Conservation (phyloP, 1,284 basidiomycete genomes). For the Tetrapyrgos nigripes region DNA sequence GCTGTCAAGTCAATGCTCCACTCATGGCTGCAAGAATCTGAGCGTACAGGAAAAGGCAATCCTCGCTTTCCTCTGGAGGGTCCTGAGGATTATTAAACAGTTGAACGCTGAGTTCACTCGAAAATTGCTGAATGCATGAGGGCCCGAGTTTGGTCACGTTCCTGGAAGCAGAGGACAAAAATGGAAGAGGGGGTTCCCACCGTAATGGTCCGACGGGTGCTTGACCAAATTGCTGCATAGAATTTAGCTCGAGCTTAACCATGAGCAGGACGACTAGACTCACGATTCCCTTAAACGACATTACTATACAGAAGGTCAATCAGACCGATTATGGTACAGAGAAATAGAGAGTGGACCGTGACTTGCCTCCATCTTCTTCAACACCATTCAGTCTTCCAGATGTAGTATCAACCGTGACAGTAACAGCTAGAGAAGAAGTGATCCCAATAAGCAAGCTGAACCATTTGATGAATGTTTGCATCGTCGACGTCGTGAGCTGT, state of each 20-base stretch:
- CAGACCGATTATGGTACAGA: background rate
- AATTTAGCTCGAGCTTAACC: background rate
- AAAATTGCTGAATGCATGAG: slow-evolving; percentile 22
- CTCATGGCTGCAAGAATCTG: background rate
- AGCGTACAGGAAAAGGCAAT: slow-evolving; percentile 22
- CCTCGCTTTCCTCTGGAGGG: slow-evolving; percentile 20
- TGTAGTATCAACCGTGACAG: slow-evolving; percentile 2
- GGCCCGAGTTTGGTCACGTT: slow-evolving; percentile 16
- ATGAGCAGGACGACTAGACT: background rate
- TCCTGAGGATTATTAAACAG: slow-evolving; percentile 19
- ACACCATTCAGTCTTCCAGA: slow-evolving; percentile 3
- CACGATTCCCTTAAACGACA: slow-evolving; percentile 8
- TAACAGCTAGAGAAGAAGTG: too few relatives aligned
- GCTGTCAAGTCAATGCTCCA: background rate
- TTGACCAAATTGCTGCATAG: slow-evolving; percentile 15
- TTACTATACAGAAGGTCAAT: background rate
- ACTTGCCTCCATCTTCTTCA: slow-evolving; percentile 4
- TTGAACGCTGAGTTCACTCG: background rate
- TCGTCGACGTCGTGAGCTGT: too few relatives aligned
- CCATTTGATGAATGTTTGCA: too few relatives aligned
- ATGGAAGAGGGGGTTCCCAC: slow-evolving; percentile 20
- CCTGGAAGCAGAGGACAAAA: slow-evolving; percentile 5
- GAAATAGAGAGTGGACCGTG: background rate
- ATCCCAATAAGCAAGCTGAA: too few relatives aligned
- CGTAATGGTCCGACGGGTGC: slow-evolving; percentile 16